Base-by-base conservation (phyloP, 2,329 filamentous ascomycete genomes). In the Xylariaceae sp. region DNA sequence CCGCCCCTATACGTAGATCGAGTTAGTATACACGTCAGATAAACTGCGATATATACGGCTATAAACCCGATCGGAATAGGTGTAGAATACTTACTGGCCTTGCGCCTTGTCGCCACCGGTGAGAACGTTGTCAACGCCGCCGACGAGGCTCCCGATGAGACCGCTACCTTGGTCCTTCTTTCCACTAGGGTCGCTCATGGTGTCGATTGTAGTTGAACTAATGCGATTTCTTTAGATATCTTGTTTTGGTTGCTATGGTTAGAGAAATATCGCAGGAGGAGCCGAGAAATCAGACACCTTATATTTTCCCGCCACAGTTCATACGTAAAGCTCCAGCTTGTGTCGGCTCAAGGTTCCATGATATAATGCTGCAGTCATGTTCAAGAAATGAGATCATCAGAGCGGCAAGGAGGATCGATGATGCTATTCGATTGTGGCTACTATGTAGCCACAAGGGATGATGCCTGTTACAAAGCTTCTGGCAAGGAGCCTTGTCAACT, bases 91-190 rank as follows among this genome's bases (percentile, higher is more conserved):
- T 37, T 37, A 37, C 57, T 75, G 70, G 40, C 72, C 72, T 23
- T 74, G 50, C 19, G 69, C 67, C 56, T 75, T 66, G 29, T 74
- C 70, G 51, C 72, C 73, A 42, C 73, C 74, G 18, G 73, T 74
- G 47, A 75, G 66, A 43, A 73, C 71, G 52, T 71, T 74, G 59
- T 74, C 71, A 53, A 74, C 63, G 40, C 66, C 64, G 55, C 72
- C 70, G 48, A 70, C 69, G 20, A 73, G 56, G 44, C 67, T 66
- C 59, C 72, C 72, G 46, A 75, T 65, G 44, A 75, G 63, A 12
- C 73, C 73, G 54, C 64, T 60, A 52, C 59, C 50, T 40, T 61
- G 40, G 26, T 56, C 48, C 29, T 54, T 52, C 26, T 45, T 59
- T 48, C 20, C 29, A 20, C 40, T 49, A 7, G 43, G 61, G 45